Evolutionary conservation across 108 stramenopile species (phyloP), one percentile per base, ranked within the genome.

Genomic region (Nannochloropsis oceanica): DNA sequence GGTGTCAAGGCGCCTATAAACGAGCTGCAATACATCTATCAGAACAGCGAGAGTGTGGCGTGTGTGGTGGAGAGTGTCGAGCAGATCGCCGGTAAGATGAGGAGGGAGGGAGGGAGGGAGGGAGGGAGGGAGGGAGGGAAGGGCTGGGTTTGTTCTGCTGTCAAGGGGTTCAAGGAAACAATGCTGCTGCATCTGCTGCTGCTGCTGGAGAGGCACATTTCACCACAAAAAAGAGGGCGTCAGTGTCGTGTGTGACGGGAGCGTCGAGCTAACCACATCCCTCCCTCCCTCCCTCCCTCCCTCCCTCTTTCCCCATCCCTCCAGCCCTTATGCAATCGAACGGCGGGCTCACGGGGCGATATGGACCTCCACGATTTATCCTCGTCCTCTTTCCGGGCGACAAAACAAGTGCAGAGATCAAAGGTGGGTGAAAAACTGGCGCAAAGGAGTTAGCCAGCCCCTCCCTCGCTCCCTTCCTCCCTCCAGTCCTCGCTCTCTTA

Each of bases 1-100:
- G 86, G 86, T 5, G 83, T 83, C 42, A 84, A 82, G 10, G 86
- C 86, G 22, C 84, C 84, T 0, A n/a, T 50, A 27, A 44, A 46
- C 43, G 84, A 84, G 84, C 80, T 84, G 25, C 84, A 82, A 85
- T 89, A 85, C 22, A 89, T 89, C 22, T 89, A 89, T 59, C 79
- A 80, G 42, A 85, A 89, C 85, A 81, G 80, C n/a, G 80, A 81
- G 79, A 83, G 82, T 26, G 59, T 86, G 46, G 88, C 84, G 25
- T 80, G 44, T 11, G 88, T 89, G 59, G 88, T 89, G 83, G 88
- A 89, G 42, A 86, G 44, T 43, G 82, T 85, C 43, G 83, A 83
- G 81, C 88, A 83, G 18, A 43, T 50, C 82, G 83, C 80, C 25
- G 86, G 83, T 34, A 34, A 34, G 34, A 34, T 1, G 5, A 34